phyloP scores from a whole-genome alignment of 331 rosid species.

The Rosa hybrid region DNA sequence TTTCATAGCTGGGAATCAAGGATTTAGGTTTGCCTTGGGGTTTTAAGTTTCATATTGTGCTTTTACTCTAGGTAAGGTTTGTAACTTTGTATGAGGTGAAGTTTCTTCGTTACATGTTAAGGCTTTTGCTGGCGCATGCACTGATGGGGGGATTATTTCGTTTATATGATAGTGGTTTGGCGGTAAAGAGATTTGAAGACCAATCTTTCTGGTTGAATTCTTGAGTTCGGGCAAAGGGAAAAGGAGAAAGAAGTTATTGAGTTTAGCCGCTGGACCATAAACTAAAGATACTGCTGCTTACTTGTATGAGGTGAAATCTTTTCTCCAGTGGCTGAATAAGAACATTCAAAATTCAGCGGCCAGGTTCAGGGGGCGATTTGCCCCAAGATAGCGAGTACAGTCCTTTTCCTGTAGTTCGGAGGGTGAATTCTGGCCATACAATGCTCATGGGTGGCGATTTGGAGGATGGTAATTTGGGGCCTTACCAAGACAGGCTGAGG shows the following conservation, averaged over 20 bases:
- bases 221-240: slow-evolving; percentile 11
- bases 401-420: slow-evolving; percentile 66
- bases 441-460: slow-evolving; percentile 67
- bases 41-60: not conserved
- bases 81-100: not conserved
- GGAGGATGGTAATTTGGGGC: slow-evolving; percentile 69
- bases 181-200: slow-evolving; percentile 1
- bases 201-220: not conserved
- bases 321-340: slow-evolving; percentile 30
- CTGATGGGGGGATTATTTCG: not conserved
- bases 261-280: slow-evolving; percentile 23
- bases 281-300: slow-evolving; percentile 11
- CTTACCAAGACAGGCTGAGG: slow-evolving; percentile 79
- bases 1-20: not conserved
- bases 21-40: too few species aligned
- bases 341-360: slow-evolving; percentile 80
- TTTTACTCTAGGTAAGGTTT: not conserved
- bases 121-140: not conserved
- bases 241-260: slow-evolving; percentile 22
- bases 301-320: slow-evolving; percentile 16
- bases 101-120: not conserved
- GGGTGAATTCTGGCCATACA: slow-evolving; percentile 67
- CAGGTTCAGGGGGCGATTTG: slow-evolving; percentile 97
- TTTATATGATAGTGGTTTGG: slow-evolving; percentile 18
- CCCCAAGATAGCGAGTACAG: slow-evolving; percentile 89